Evolutionary conservation across 208 protist genomes (phyloP).

Genomic region (Entamoeba dispar): DNA sequence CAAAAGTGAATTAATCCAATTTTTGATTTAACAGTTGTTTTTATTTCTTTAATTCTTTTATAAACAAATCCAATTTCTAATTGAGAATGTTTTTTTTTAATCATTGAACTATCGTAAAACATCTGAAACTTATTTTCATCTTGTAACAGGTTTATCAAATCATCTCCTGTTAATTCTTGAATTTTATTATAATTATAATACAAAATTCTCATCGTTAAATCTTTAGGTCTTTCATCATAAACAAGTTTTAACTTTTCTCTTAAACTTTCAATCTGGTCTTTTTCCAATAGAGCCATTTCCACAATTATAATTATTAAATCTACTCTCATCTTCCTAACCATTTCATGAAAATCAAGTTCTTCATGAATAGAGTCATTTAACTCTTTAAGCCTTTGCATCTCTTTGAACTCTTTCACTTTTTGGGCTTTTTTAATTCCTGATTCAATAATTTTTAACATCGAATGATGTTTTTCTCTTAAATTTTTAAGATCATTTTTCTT

Average conservation of each 20-base stretch:
- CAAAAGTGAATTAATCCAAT: not conserved
- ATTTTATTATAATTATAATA: not conserved
- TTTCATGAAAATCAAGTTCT: not conserved
- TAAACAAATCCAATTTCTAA: not conserved
- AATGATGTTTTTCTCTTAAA: no score
- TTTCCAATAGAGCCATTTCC: not conserved
- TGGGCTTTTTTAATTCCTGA: not conserved
- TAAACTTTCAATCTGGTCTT: not conserved
- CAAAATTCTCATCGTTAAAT: not conserved
- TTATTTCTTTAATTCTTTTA: not conserved
- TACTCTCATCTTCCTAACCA: not conserved
- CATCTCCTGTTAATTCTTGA: no score
- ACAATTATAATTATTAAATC: not conserved
- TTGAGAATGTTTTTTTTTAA: not conserved
- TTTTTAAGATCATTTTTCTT: no score
- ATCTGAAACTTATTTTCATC: no score
- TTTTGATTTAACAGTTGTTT: not conserved
- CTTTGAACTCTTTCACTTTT: not conserved
- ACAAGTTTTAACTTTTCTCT: not conserved
- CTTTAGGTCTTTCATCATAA: not conserved
- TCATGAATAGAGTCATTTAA: not conserved
- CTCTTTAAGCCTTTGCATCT: not conserved
- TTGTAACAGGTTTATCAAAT: no score
- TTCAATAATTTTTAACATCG: no score
- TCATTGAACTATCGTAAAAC: not conserved